Evolutionary conservation across 768 basidiomycete species (phyloP), one percentile per base, ranked within the genome.

Genomic region (Pholiota microspora): DNA sequence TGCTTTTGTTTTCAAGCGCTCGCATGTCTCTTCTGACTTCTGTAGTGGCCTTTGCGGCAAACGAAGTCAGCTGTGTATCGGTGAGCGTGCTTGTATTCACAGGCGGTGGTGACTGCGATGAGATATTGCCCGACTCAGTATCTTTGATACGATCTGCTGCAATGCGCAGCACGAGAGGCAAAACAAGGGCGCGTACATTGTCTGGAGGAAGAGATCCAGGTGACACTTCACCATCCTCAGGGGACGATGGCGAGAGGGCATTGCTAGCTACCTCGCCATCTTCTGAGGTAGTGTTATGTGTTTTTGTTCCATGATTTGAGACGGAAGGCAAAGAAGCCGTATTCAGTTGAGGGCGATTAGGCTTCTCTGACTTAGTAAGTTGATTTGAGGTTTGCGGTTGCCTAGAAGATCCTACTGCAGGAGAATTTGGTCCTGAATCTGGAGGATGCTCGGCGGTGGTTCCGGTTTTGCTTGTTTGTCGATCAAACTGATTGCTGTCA

Each of bases 31-130:
- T 54, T 7, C 31, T 24, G 9, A 67, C 53, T 25, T 53, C 40
- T 18, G 49, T 32, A 10, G 27, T 38, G 54, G 66, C 51, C 42
- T 61, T 61, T 31, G 50, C 59, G 13, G 55, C 54, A 48, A 70
- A 61, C n/a, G 62, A 57, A 18, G 61, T 49, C 44, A 67, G 68
- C 23, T 57, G 53, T 15, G 64, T 62, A 45, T 69, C 61, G 3
- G 65, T 69, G 31, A 73, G 47, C n/a, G 66, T 58, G 38, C 52
- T 56, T 16, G 54, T 45, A 40, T 57, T 38, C 25, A 57, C 24
- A 9, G 38, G 25, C 25, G 44, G 16, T 21, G 40, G 40, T 25
- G 42, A 45, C 40, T 36, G 48, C 42, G 48, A 31, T 28, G 53
- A 38, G 12, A 38, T 21, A 42, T 31, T 44, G 40, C 6, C 16